Evolutionary conservation across 805 yeast genomes (phyloP).

Genomic region (Yamadazyma kitorensis): DNA sequence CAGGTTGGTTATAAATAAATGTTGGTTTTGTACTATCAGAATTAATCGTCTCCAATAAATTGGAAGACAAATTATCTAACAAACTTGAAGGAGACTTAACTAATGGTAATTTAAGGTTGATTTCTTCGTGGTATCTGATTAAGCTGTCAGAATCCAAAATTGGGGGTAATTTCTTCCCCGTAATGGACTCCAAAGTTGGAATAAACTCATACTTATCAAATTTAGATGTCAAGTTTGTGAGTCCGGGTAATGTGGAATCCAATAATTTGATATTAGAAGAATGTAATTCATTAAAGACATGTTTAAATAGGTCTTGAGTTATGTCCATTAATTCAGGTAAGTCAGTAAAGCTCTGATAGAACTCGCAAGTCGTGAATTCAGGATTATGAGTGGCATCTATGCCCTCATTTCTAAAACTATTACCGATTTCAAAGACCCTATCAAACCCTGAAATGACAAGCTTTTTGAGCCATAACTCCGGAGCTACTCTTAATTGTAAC

Average conservation of each 20-base stretch:
- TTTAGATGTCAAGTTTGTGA: slow-evolving; percentile 11
- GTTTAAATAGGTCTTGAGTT: slow-evolving; percentile 56
- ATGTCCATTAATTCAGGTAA: slow-evolving; percentile 63
- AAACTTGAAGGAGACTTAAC: slow-evolving; percentile 54
- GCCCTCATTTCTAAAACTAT: slow-evolving; percentile 87
- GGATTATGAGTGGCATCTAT: slow-evolving; percentile 92
- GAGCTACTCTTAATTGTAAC: slow-evolving; percentile 78
- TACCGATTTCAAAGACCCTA: slow-evolving; percentile 82
- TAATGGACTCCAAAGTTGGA: slow-evolving; percentile 52
- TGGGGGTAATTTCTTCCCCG: slow-evolving; percentile 51
- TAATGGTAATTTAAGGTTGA: slow-evolving; percentile 36
- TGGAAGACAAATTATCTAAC: slow-evolving; percentile 60
- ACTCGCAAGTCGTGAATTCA: slow-evolving; percentile 88
- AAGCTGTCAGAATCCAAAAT: slow-evolving; percentile 40
- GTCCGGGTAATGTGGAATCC: slow-evolving; percentile 15
- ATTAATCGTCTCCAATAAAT: slow-evolving; percentile 56
- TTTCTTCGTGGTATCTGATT: slow-evolving; percentile 32
- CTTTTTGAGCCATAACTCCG: slow-evolving; percentile 90
- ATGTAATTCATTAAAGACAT: slow-evolving; percentile 33
- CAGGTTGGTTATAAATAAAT: slow-evolving; percentile 79
- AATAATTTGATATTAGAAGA: background rate
- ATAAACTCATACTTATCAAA: slow-evolving; percentile 58
- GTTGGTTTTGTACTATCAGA: slow-evolving; percentile 49
- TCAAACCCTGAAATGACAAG: slow-evolving; percentile 83
- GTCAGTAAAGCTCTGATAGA: slow-evolving; percentile 70